Evolutionary conservation across 2,329 filamentous ascomycete species (phyloP), one percentile per base, ranked within the genome.

Genomic region (Alternaria sp.): DNA sequence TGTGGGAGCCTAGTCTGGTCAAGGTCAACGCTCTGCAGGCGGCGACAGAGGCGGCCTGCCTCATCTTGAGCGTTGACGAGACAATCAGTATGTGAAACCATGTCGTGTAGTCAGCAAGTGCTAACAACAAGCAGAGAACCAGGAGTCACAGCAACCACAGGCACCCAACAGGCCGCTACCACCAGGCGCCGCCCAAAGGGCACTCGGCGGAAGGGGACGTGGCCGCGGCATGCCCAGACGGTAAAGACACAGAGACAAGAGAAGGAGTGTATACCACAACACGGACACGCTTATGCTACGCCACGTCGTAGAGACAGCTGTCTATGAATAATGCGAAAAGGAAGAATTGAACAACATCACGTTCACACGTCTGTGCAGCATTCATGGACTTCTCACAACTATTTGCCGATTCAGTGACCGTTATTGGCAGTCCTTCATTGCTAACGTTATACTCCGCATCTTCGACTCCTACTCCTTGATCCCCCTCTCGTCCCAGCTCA

Each of bases 21-120:
- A 99, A 99, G 89, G 87, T 96, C 81, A 99, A 99, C 81, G 96
- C 96, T 71, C 91, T 99, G 69, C 93, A 97, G 84, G 95, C 96
- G 19, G 96, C 96, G 55, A 94, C 94, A 30, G 96, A 99, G 83
- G 96, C 96, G 21, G 92, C 91, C 72, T 99, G 96, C 84, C 83
- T 99, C 84, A 98, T 99, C 71, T 84, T 99, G 75, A 91, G 93
- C 73, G 96, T 99, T 60, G 96, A 99, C 78, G 96, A 99, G 88
- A 99, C 96, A 32, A 98, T 99, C 83, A 93, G 90, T 88, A 83
- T 73, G 85, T 21, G n/a, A 19, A 15, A 17, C 25, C 23, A n/a
- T 46, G 21, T 32, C 12, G 7, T 26, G 32, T 57, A 13, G 11
- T 15, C 10, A 26, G 19, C 40, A 47, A 44, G 17, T 10, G 57